Base-by-base conservation (phyloP, 202 grass and related monocot species). In the Carex arenaria region DNA sequence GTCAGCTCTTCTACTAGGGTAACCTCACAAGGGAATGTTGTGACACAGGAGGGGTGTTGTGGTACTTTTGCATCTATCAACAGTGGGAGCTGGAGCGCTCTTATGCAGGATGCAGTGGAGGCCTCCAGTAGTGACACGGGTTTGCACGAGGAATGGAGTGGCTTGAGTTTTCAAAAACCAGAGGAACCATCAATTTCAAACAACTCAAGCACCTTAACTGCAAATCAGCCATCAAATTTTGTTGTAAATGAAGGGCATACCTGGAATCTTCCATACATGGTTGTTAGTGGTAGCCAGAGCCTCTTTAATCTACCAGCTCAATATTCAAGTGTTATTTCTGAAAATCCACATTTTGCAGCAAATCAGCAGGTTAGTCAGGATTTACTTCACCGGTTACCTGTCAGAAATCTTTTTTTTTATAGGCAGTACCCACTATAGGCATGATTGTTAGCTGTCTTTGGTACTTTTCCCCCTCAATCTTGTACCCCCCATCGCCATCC, bases 41-140 rank as follows among this genome's bases (percentile, higher is more conserved):
- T 86, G 67, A 89, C 88, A 55, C 91, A 89, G 90, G 86, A 89
- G 85, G 86, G 90, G 64, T 73, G 53, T 85, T 87, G 79, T 63
- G 89, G 87, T 80, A 74, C 82, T 73, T 85, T 89, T 80, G 84
- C 95, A 83, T 95, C 90, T 83, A 51, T 92, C 7, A 89, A 95
- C 64, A 98, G 95, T 70, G 92, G 92, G 72, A 95, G 90, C 55
- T 98, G 95, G 95, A 98, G 95, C 78, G 95, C 92, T 52, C 95
- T 98, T 87, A 95, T 98, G 95, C 95, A 98, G 85, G 92, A 94
- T 64, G 93, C 90, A 9, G 66, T 98, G 47, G 90, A 98, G 80
- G 90, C 90, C 67, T 91, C 92, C 51, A 91, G 82, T 79, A 98
- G 92, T 85, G 89, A 95, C 20, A 93, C 88, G 45, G 92, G 78